Evolutionary conservation across 1,139 yeast genomes (phyloP), one percentile per base, ranked within the genome.

Genomic region (Candida tetrigidarum): DNA sequence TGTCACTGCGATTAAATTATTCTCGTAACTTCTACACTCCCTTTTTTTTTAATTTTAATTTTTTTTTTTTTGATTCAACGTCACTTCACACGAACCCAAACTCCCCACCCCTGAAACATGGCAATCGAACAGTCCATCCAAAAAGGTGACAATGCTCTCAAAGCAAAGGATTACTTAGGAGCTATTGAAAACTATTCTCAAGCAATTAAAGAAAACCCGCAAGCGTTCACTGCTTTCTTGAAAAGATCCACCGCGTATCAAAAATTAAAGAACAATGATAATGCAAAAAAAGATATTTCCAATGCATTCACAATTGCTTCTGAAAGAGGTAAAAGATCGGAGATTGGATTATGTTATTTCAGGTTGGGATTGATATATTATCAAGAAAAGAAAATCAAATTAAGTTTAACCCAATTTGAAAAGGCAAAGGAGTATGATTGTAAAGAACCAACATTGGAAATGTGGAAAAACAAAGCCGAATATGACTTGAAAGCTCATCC

Each of bases 341-440:
- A 76, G n/a, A 69, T 84, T 33, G 86, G 81, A 0, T 67, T 74
- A 25, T 81, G 85, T 20, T 78, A 84, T 54, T 81, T 83, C 57
- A 72, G 88, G 34, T 67, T 84, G 44, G 88, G 81, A 8, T 63
- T 83, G 47, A 65, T 78, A 18, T 67, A 67, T 48, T 81, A 72
- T 56, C 67, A 71, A 37, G 69, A 76, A 48, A 81, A 80, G 51
- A 66, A 76, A 11, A 71, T 64, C 47, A 62, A 61, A 9, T 63
- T 69, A 43, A 85, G 96, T 0, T 64, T 71, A 27, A 62, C 58
- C 30, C 76, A 78, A 49, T 67, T 89, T 42, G 61, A 62, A 8
- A 64, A 69, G 48, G 87, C 92, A 1, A 63, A 70, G 33, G 67
- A 67, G 27, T 73, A 67, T 46, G 77, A 69, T 23, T 74, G 76